phyloP scores from a whole-genome alignment of 495 filamentous ascomycete species.

The Penicillium roqueforti region DNA sequence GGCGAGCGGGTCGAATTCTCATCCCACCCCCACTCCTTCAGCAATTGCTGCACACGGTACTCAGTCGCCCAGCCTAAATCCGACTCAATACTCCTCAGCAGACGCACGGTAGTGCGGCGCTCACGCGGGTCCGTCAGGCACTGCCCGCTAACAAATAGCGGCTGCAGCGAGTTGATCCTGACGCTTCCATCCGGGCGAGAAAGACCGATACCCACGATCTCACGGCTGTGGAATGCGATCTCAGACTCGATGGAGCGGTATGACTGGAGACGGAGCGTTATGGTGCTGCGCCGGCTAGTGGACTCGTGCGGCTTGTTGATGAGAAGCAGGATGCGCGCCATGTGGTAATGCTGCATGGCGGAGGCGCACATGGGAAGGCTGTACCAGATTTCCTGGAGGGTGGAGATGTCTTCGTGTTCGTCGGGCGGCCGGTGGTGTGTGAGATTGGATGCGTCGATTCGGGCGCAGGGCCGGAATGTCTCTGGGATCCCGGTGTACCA shows the following conservation, averaged over 20 bases:
- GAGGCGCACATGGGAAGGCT: conserved; percentile 60
- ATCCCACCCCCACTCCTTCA: conserved; percentile 54
- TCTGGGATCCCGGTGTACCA: conserved; percentile 57
- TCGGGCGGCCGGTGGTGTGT: conserved; percentile 16
- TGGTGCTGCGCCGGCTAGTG: conserved; percentile 46
- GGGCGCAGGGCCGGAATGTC: conserved; percentile 53
- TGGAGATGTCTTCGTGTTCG: conserved; percentile 28
- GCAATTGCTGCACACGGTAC: conserved; percentile 53
- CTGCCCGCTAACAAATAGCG: conserved; percentile 59
- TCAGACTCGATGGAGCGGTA: conserved; percentile 52
- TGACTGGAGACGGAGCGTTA: conserved; percentile 48
- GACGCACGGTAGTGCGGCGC: conserved; percentile 45
- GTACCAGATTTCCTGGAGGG: conserved; percentile 59
- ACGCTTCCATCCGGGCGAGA: conserved; percentile 51
- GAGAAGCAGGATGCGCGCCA: conserved; percentile 58
- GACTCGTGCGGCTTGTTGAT: conserved; percentile 60
- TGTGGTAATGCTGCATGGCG: conserved; percentile 62
- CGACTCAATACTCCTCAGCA: conserved; percentile 54
- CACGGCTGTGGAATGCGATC: conserved; percentile 53
- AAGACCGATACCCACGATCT: conserved; percentile 55
- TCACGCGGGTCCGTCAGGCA: conserved; percentile 51
- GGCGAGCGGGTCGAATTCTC: conserved; percentile 18
- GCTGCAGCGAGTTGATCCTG: conserved; percentile 57
- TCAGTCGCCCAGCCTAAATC: conserved; percentile 63
- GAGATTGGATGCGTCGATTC: conserved; percentile 28